Evolutionary conservation across 179 eudicot genomes (phyloP), one percentile per base, ranked within the genome.

Genomic region (Beta lomatogona): DNA sequence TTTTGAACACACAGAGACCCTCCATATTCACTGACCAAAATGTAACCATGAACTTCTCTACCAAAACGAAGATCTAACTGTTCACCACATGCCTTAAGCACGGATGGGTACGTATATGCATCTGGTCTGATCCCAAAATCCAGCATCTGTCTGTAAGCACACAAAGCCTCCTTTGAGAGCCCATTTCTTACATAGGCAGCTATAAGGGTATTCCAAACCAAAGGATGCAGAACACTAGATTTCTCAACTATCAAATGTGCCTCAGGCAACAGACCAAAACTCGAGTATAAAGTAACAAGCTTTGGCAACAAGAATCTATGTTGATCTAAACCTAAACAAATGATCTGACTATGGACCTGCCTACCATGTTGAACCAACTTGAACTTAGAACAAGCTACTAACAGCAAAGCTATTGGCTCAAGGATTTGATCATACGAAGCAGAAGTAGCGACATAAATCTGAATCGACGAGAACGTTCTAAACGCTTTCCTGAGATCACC

Each of bases 31-130:
- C 91, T 82, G 67, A 79, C 83, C 28, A 71, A 82, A 79, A 93
- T 88, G 9, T 84, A 85, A 73, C 18, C 81, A 80, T 93, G 98
- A 69, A 95, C 86, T 85, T 82, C 91, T 77, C 79, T 88, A 46
- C 99, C 99, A 52, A 89, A 87, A 58, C 71, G 85, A 73, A 95
- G 79, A 90, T 93, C 82, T 46, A 64, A 72, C 67, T 86, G 91
- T 50, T 91, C 91, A 45, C 93, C 97, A 86, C 98, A 93, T 57
- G 99, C 97, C 90, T 95, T 95, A 57, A 93, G 89, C 82, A 92
- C 88, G 44, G 97, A 88, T 9, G 99, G 95, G 82, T 87, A 93
- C 12, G 98, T 92, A 84, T 87, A 95, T 76, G 86, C 86, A 89
- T 93, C 98, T n/a, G 95, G 93, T 63, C 77, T 84, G 75, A 92